These are phyloP conservation scores for Chaetoceros tenuissimus DNA, from an alignment of 108 stramenopile genomes.

Conservation along the genomic window DNA sequence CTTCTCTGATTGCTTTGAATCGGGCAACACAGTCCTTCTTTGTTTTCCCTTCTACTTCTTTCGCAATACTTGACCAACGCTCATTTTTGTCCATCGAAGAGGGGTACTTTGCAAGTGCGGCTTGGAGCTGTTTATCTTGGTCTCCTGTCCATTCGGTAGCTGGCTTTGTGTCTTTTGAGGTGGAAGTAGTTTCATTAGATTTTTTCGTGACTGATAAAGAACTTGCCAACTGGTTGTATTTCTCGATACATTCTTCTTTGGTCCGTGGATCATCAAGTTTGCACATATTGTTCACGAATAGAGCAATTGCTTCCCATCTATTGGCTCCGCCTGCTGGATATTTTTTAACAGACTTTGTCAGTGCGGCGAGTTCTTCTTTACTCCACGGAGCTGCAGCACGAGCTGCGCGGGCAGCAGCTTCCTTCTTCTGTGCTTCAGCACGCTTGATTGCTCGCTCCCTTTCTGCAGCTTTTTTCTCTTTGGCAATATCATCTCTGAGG, in stretches of 20 bases:
- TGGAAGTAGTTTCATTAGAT: conserved; percentile 5
- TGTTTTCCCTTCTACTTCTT: conserved; percentile 77
- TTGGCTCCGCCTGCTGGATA: conserved; percentile 90
- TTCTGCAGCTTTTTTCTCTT: conserved; percentile 21
- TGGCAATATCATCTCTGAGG: conserved; percentile 10
- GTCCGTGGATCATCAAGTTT: conserved; percentile 64
- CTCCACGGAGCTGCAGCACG: conserved; percentile 69
- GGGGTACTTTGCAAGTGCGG: conserved; percentile 73
- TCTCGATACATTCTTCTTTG: conserved; percentile 93
- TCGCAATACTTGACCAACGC: conserved; percentile 89
- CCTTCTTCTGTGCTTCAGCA: conserved; percentile 1
- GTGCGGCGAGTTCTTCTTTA: conserved; percentile 79
- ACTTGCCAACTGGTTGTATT: conserved; percentile 67
- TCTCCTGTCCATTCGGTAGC: conserved; percentile 73
- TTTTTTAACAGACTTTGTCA: conserved; percentile 91
- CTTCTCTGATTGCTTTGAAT: conserved; percentile 90
- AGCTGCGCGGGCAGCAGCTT: conserved; percentile 25
- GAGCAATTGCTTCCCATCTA: conserved; percentile 91
- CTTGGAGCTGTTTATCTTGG: conserved; percentile 88
- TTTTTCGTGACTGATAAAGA: too few species aligned
- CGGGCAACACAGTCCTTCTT: conserved; percentile 95
- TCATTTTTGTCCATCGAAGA: conserved; percentile 95
- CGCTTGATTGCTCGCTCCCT: background rate
- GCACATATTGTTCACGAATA: conserved; percentile 82
- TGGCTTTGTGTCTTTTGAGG: background rate